Conservation (phyloP, 1,284 basidiomycete species). For the Waitea zeae region DNA sequence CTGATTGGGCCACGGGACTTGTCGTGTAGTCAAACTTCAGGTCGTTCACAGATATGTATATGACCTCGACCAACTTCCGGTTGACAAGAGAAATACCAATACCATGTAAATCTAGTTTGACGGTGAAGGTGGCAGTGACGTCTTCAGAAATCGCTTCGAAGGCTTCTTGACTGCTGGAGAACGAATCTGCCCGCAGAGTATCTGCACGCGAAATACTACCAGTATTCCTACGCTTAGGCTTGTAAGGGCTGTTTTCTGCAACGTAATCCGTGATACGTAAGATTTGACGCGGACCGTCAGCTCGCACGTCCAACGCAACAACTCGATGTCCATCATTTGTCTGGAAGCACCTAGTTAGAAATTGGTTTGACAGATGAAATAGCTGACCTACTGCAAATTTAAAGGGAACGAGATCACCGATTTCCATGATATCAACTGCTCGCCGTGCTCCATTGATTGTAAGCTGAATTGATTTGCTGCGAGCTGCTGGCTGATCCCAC, state of each 20-base stretch:
- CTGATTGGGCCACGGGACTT: constrained; percentile 67
- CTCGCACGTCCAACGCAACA: constrained; percentile 86
- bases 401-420: constrained; percentile 86
- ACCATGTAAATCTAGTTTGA: constrained; percentile 75
- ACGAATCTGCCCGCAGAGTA: constrained; percentile 27
- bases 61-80: constrained; percentile 74
- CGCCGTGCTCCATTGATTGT: constrained; percentile 50
- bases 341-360: constrained; percentile 27
- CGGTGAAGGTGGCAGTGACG: constrained; percentile 46
- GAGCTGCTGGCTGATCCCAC: constrained; percentile 88
- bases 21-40: constrained; percentile 81
- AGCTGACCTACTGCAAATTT: constrained; percentile 51
- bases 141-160: constrained; percentile 85
- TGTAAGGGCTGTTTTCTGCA: constrained; percentile 79
- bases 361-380: constrained; percentile 2
- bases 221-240: constrained; percentile 47
- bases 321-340: constrained; percentile 22
- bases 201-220: constrained; percentile 33
- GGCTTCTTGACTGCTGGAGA: constrained; percentile 49
- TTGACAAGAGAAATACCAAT: constrained; percentile 91
- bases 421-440: constrained; percentile 87
- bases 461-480: constrained; percentile 70
- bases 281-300: constrained; percentile 78
- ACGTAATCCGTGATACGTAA: constrained; percentile 82
- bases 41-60: constrained; percentile 73